A percentile compares a stretch with the other conserved stretches of the same genome.
Conservation (phyloP, 2,329 filamentous ascomycete genomes). For the Exophiala spinifera region DNA sequence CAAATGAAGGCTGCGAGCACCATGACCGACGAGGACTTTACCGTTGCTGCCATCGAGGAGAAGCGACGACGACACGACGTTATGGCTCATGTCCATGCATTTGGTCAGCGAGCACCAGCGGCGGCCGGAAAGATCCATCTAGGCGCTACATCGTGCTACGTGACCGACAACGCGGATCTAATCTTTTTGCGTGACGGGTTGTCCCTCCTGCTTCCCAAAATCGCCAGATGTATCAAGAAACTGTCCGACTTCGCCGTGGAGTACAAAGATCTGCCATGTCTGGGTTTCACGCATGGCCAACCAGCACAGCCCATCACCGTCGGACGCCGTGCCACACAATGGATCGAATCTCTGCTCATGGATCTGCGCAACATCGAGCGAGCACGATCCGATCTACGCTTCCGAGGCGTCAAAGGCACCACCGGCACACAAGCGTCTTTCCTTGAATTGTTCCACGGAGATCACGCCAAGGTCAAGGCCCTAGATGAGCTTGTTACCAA, state of each 20-base stretch:
- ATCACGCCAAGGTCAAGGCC: conserved; percentile 59
- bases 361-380: conserved; percentile 72
- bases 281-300: conserved; percentile 71
- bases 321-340: conserved; percentile 66
- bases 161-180: conserved; percentile 71
- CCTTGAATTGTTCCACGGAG: conserved; percentile 63
- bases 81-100: conserved; percentile 69
- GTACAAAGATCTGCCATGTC: conserved; percentile 68
- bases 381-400: conserved; percentile 65
- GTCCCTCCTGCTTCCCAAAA: conserved; percentile 71
- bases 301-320: conserved; percentile 62
- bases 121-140: conserved; percentile 82
- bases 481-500: conserved; percentile 62
- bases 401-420: conserved; percentile 71
- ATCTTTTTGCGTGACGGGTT: conserved; percentile 74
- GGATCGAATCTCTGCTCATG: conserved; percentile 72
- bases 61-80: conserved; percentile 66
- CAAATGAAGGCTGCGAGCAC: conserved; percentile 71
- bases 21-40: conserved; percentile 76
- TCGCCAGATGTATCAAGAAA: conserved; percentile 75
- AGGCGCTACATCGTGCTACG: conserved; percentile 59
- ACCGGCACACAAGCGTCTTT: conserved; percentile 79
- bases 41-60: conserved; percentile 72
- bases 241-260: conserved; percentile 68
- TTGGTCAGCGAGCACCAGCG: conserved; percentile 68